These are phyloP conservation scores for Cryptococcus jaspeensis DNA, from an alignment of 1,284 basidiomycete genomes.

Conservation along the genomic window DNA sequence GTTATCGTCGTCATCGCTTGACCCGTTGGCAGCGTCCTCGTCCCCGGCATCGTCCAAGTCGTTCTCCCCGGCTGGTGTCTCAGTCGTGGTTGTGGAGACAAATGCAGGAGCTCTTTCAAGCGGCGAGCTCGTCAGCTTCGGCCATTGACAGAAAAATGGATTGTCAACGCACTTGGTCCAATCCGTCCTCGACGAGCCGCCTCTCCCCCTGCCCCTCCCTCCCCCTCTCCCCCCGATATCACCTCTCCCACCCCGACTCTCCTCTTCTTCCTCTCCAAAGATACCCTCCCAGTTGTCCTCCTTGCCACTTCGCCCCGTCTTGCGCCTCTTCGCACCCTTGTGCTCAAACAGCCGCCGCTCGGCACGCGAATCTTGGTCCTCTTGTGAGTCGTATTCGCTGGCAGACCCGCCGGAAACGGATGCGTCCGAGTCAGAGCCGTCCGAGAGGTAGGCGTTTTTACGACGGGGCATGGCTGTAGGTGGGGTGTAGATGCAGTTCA, in stretches of 20 bases:
- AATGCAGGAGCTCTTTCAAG: constrained; percentile 65
- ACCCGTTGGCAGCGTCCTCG: background rate
- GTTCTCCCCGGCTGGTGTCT: constrained; percentile 40
- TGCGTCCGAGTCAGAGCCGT: constrained; percentile 65
- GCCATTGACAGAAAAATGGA: constrained; percentile 5
- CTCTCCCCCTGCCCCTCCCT: constrained; percentile 3
- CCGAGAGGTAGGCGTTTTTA: constrained; percentile 74
- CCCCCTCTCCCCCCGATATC: constrained; percentile 14
- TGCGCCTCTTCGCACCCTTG: constrained; percentile 61
- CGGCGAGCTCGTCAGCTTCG: background rate
- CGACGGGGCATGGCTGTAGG: constrained; percentile 68
- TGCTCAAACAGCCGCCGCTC: constrained; percentile 77
- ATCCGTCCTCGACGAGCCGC: constrained; percentile 55
- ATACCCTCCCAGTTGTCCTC: constrained; percentile 79
- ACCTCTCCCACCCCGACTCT: constrained; percentile 28
- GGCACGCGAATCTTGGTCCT: constrained; percentile 67
- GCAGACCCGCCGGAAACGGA: constrained; percentile 55
- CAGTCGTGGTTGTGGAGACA: constrained; percentile 22
- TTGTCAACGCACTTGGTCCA: constrained; percentile 57
- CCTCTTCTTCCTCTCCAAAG: constrained; percentile 71
- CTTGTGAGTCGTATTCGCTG: constrained; percentile 55
- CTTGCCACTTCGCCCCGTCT: constrained; percentile 64
- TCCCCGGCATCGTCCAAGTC: constrained; percentile 12
- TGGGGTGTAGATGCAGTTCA: background rate
- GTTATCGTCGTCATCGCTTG: constrained; percentile 51